A percentile compares a stretch with the other conserved stretches of the same genome.
Evolutionary conservation across 1,139 yeast species (phyloP).

Genomic region (Candida anutae): DNA sequence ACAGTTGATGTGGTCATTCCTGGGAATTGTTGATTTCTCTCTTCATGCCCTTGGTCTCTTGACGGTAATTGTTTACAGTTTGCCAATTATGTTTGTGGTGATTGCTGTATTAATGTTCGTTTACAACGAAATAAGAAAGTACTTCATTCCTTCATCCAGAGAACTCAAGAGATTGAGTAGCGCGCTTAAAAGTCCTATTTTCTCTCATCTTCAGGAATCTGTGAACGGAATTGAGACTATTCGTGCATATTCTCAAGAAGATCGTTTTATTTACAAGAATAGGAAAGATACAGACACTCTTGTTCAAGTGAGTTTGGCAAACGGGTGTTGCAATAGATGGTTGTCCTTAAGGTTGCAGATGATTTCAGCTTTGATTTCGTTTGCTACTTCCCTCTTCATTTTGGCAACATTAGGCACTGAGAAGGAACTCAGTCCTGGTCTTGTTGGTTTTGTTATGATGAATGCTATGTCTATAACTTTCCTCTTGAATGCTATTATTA

Average conservation of each 20-base stretch:
- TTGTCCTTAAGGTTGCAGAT: slow-evolving; percentile 19
- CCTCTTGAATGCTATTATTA: slow-evolving; percentile 17
- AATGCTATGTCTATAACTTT: slow-evolving; percentile 18
- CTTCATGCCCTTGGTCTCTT: slow-evolving; percentile 12
- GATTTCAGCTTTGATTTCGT: slow-evolving; percentile 27
- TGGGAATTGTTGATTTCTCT: slow-evolving; percentile 9
- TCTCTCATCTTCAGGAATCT: slow-evolving; percentile 22
- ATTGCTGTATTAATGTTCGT: slow-evolving; percentile 12
- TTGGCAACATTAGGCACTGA: slow-evolving; percentile 9
- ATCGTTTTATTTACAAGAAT: slow-evolving; percentile 15
- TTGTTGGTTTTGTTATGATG: slow-evolving; percentile 22
- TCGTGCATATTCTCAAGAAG: slow-evolving; percentile 18
- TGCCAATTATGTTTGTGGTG: slow-evolving; percentile 18
- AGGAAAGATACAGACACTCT: slow-evolving; percentile 10
- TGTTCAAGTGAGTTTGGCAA: slow-evolving; percentile 8
- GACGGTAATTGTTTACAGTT: slow-evolving; percentile 15
- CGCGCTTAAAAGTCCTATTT: slow-evolving; percentile 17
- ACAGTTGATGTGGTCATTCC: slow-evolving; percentile 19
- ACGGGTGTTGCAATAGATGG: slow-evolving; percentile 20
- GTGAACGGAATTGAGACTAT: slow-evolving; percentile 23
- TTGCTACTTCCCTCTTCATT: slow-evolving; percentile 36
- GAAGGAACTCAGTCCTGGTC: slow-evolving; percentile 15
- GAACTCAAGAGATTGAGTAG: slow-evolving; percentile 20
- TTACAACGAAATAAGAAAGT: slow-evolving; percentile 17
- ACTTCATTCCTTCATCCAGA: slow-evolving; percentile 19